Base-by-base conservation (phyloP, 1,284 basidiomycete genomes). In the Anthracocystis setariae region DNA sequence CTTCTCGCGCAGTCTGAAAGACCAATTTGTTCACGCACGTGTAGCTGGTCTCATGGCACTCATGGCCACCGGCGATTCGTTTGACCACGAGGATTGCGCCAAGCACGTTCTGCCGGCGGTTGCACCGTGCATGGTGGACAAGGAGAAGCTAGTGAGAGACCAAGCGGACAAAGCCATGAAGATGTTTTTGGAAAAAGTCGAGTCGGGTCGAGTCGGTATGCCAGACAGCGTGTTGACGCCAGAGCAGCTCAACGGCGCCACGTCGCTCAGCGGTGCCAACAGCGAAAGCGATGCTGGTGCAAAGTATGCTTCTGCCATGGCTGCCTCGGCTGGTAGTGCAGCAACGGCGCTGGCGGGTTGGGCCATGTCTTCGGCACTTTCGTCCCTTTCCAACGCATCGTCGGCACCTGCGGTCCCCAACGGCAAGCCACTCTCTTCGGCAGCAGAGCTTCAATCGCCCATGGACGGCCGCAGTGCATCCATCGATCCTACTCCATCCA, bases 41-140 rank as follows among this genome's bases (percentile, higher is more conserved):
- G 93, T 97, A 0, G 95, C 95, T 0, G 96, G 93, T 0, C 84
- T 98, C 42, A 94, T 95, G 92, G 92, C 94, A 15, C 89, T 98
- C 74, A 95, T 94, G 90, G 94, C 95, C 1, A 94, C 93, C 0
- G 89, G 90, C 17, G 94, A 97, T 29, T 91, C 90, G 66, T 98
- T 93, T 73, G 93, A 44, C 39, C 65, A 68, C 20, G 74, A 79
- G 27, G 77, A 79, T 29, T 56, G 69, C 23, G 81, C 81, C 0
- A 45, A 50, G 2, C 63, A 71, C 21, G 73, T 80, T 10, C 32
- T 82, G 20, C 81, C 81, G 0, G 74, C 76, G 1, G 60, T 82
- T 18, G 51, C 73, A 3, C 81, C 81, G 1, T 77, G 73, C 48
- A 67, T 82, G 46, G 62, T 82, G 15, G 81, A 82, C 51, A 58